A percentile compares a stretch with the other conserved stretches of the same genome.
phyloP scores from a whole-genome alignment of 345 rosid species.

The Euphorbia tirucalli region DNA sequence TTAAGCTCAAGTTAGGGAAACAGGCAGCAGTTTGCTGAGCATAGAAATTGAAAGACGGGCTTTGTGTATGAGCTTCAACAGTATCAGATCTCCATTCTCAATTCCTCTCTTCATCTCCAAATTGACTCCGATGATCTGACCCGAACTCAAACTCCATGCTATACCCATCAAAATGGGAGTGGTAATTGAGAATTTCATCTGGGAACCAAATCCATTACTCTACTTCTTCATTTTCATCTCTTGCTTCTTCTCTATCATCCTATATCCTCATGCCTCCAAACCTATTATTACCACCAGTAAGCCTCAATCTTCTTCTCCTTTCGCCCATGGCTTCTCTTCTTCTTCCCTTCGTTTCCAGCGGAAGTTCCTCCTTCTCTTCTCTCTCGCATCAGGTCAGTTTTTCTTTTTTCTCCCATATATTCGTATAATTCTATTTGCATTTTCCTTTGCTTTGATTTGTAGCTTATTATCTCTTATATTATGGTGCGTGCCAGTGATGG shows the following conservation, averaged over 20 bases:
- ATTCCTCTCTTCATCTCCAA: neutral
- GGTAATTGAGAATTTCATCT: constrained; percentile 60
- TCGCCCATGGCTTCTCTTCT: constrained; percentile 18
- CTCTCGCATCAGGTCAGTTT: constrained; percentile 68
- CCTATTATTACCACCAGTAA: constrained; percentile 13
- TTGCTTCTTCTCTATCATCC: constrained; percentile 50
- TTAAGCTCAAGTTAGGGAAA: no score
- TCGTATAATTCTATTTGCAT: neutral
- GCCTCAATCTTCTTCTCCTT: constrained; percentile 12
- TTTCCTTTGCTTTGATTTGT: neutral
- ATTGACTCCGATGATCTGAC: neutral
- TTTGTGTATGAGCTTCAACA: no score
- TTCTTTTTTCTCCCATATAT: neutral
- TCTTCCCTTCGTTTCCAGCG: constrained; percentile 57
- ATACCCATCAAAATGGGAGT: constrained; percentile 45
- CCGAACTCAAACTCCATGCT: neutral
- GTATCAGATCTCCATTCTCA: neutral
- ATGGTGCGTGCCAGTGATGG: constrained; percentile 43
- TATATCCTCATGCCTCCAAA: constrained; percentile 50
- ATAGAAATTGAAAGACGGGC: no score
- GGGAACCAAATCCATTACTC: constrained; percentile 62
- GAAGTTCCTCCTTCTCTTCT: constrained; percentile 58
- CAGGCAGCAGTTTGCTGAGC: no score
- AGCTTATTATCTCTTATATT: neutral
- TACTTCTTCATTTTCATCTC: constrained; percentile 56